Conservation (phyloP, 345 rosid genomes). For the Adansonia digitata region DNA sequence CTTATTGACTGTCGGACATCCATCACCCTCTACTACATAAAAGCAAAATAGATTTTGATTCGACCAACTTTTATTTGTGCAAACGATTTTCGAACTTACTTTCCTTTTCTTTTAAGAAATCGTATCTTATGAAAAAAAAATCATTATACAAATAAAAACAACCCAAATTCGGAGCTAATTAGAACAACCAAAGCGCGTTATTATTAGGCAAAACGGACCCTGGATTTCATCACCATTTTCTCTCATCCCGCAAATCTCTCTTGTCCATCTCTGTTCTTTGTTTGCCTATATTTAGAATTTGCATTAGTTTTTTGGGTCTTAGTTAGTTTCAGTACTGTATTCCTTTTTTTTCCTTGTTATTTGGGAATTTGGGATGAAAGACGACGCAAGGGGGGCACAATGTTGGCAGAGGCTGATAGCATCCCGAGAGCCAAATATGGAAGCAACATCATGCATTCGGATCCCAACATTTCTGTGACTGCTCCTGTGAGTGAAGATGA, state of each 20-base stretch:
- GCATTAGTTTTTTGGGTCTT: neutral
- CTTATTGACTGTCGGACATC: too few relatives aligned
- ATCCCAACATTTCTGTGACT: constrained; percentile 36
- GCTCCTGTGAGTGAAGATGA: constrained; percentile 35
- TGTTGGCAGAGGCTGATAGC: constrained; percentile 29
- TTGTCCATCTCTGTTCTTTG: neutral
- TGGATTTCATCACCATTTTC: neutral
- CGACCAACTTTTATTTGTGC: too few relatives aligned
- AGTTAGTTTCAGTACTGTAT: neutral
- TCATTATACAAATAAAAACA: neutral
- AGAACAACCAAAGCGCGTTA: neutral
- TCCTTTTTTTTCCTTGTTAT: neutral
- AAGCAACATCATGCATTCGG: constrained; percentile 35
- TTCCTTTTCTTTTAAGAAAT: too few relatives aligned
- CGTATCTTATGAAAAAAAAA: neutral
- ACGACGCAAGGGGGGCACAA: constrained; percentile 13
- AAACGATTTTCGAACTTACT: too few relatives aligned
- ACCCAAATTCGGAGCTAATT: neutral
- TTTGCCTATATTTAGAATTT: neutral
- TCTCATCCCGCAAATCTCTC: neutral
- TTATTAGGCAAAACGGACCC: neutral
- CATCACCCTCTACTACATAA: too few relatives aligned
- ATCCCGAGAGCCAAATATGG: constrained; percentile 19
- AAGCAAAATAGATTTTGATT: too few relatives aligned
- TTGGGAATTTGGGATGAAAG: constrained; percentile 3